phyloP scores from a whole-genome alignment of 352 stramenopile species.

The Globisporangium perplexum region DNA sequence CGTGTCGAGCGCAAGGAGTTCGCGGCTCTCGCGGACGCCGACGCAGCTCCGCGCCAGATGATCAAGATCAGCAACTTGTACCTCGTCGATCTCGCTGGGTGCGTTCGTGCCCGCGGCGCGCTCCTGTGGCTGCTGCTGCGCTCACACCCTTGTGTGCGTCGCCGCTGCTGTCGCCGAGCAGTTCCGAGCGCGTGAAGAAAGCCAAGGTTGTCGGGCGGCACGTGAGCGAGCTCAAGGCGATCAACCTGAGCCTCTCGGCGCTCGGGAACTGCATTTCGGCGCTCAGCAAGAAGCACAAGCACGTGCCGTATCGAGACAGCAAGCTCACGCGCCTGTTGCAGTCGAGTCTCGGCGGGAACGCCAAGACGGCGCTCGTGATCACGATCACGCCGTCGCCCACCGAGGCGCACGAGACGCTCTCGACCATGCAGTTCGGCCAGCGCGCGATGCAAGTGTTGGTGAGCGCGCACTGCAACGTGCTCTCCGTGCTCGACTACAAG shows the following conservation, averaged over 20 bases:
- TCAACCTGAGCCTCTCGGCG: slow-evolving; percentile 70
- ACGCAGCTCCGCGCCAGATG: slow-evolving; percentile 18
- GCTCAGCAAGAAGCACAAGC: slow-evolving; percentile 47
- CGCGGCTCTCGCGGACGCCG: too few species aligned
- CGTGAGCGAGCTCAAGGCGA: slow-evolving; percentile 61
- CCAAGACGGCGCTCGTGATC: slow-evolving; percentile 64
- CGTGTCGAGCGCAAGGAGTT: slow-evolving; percentile 67
- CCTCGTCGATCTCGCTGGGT: slow-evolving; percentile 59
- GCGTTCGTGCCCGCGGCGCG: background rate
- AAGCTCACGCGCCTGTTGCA: slow-evolving; percentile 68
- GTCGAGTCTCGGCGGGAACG: slow-evolving; percentile 66
- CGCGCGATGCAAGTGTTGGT: slow-evolving; percentile 64
- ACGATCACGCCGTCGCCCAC: slow-evolving; percentile 41
- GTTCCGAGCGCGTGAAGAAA: slow-evolving; percentile 73
- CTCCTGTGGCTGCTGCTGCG: too few species aligned
- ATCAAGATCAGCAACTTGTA: slow-evolving; percentile 59
- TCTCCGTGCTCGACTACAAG: slow-evolving; percentile 67
- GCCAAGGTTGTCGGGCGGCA: slow-evolving; percentile 43
- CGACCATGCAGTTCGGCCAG: slow-evolving; percentile 71
- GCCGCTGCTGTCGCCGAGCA: background rate
- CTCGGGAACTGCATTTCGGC: slow-evolving; percentile 73
- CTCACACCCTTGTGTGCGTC: background rate
- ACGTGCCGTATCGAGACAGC: slow-evolving; percentile 70
- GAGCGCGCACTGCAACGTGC: slow-evolving; percentile 49
- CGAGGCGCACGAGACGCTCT: slow-evolving; percentile 52